Base-by-base conservation (phyloP, 768 basidiomycete species). In the Hericium erinaceus region DNA sequence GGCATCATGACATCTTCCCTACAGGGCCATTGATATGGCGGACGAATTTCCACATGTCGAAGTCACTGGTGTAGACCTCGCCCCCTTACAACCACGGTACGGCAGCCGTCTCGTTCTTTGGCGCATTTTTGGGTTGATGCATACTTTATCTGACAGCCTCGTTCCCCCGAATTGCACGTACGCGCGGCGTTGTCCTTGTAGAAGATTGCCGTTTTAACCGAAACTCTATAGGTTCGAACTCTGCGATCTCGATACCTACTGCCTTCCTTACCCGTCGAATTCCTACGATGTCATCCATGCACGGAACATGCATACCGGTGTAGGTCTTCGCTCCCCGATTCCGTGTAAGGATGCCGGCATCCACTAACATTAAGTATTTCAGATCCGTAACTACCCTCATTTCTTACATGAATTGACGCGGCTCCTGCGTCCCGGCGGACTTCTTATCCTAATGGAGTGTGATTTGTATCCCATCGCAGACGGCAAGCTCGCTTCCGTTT, bases 81-180 rank as follows among this genome's bases (percentile, higher is more conserved):
- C 85, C 22, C 85, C 85, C 61, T 80, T 87, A 41, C 86, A 87
- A 66, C 84, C 85, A 52, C 77, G 80, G 85, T 87, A 70, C 57
- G 67, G 65, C 44, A 6, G 33, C 33, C 33, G 33, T 33, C 57
- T 52, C 57, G 40, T 55, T 54, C 39, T 57, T 52, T 6, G 33
- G 33, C 33, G 33, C 33, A 6, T 33, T 33, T 33, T 33, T 10
- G 33, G 33, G 33, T 33, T 33, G 38, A 48, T 41, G 37, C 52
- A 57, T 55, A 54, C 64, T 59, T 52, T 37, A 2, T 8, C 16
- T 51, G 24, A 46, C 66, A 87, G 84, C 60, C 73, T 74, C 39
- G 85, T 87, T 24, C 85, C 85, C 46, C 77, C 79, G 16, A 87
- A 87, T 60, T 87, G 84, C 85, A 82, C 81, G 84, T 85, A 76